Evolutionary conservation across 176 grass and related monocot species (phyloP), one percentile per base, ranked within the genome.

Genomic region (Alloteropsis semialata): DNA sequence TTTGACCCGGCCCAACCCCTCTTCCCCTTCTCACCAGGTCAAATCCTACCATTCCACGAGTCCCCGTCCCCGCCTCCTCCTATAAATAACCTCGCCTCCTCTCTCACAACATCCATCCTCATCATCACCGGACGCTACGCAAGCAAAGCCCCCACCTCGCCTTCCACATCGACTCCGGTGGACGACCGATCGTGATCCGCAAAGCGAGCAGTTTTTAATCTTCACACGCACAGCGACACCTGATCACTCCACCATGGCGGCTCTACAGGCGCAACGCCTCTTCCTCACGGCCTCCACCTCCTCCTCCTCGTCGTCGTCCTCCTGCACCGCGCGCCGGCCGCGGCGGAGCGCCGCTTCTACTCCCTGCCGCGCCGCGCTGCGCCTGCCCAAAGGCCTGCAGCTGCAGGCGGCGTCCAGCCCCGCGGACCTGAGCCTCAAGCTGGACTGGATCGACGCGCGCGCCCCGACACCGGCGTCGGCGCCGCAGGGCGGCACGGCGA

Each of bases 371-470:
- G 78, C 62, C 8, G 45, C 62, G 2, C 44, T 80, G 44, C 77
- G 77, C 60, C 6, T 51, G 29, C 77, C 77, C 0, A 19, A 3
- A 14, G 29, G 32, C 0, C 21, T 51, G 32, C 48, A 11, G 4
- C 21, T 51, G 32, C 48, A 11, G 4, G 28, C 62, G 8, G 8
- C 74, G 24, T 2, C 49, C 3, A 5, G 0, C 49, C 19, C 48
- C 0, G 75, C 27, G 0, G 58, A 62, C 58, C 25, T 16, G 27
- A 7, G 25, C 41, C 12, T 80, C 4, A 54, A 27, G 78, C 78
- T 80, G 0, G 62, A 80, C 14, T 80, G 78, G 78, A 18, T 80
- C 41, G 76, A 78, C 76, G 58, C 41, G 25, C 68, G 68, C 38
- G 36, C 41, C 64, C 4, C 16, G 34, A 36, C 34, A 5, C 3